Evolutionary conservation across 2,329 filamentous ascomycete genomes (phyloP), one percentile per base, ranked within the genome.

Genomic region (Sporothrix variecibatus): DNA sequence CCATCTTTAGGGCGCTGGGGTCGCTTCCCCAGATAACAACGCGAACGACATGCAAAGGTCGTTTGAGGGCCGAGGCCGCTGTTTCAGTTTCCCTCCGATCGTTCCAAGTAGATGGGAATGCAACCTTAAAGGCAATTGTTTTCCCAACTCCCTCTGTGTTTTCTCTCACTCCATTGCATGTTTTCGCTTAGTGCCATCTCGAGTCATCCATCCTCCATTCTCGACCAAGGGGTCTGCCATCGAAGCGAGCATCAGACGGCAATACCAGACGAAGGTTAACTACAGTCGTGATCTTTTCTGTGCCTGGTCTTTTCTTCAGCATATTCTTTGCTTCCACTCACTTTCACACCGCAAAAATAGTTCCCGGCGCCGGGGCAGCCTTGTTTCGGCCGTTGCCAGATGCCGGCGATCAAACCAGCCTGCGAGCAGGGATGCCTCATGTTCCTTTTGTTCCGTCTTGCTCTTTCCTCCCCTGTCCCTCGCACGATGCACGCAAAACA

Each of bases 351-450:
- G 20, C 60, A 40, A 40, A 64, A 64, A 40, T 40, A 64, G 60
- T 20, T 40, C 8, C 9, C 17, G 58, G 58, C 8, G 28, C 31
- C 58, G 58, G 31, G 31, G 56, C 2, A 46, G 23, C 62, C 38
- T 67, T 67, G 62, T 67, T 67, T 67, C 64, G 40, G 40, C 38
- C 17, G 12, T 28, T 26, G 17, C 64, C 64, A 67, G 43, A n/a
- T 15, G 23, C 23, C 15, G 40, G 6, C 23, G 64, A 67, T 67
- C 64, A 67, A 67, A 67, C 40, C 38, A 12, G 9, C n/a, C 34
- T 15, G 9, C 60, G 3, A 43, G 34, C 34, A 65, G 60, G 34
- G 34, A 65, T 65, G n/a, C 60, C 20, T 65, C 60, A 65, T 65
- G 20, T 65, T 65, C 6, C 58, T 17, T 38, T 60, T 38, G 31